phyloP scores from a whole-genome alignment of 1,284 basidiomycete genomes.

The Ceratobasidium sp. region DNA sequence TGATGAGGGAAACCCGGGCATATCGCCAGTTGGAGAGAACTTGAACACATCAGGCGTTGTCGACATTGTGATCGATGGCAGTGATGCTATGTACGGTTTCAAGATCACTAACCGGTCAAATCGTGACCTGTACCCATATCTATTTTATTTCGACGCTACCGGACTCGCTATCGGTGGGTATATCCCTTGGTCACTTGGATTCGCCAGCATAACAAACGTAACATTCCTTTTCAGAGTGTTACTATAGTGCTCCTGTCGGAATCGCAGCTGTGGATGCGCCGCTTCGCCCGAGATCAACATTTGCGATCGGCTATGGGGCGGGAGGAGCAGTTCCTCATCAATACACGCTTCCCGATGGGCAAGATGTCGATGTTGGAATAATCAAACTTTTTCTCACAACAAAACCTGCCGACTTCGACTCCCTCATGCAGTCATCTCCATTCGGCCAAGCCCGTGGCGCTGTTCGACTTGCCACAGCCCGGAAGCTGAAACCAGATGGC shows the following conservation, averaged over 20 bases:
- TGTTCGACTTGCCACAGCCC: too few relatives aligned
- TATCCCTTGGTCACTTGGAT: too few relatives aligned
- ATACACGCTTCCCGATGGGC: background rate
- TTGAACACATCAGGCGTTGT: background rate
- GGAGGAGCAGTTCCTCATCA: background rate
- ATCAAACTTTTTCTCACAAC: constrained; percentile 22
- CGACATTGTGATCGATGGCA: background rate
- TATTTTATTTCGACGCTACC: constrained; percentile 8
- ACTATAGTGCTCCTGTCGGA: background rate
- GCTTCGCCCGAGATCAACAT: background rate
- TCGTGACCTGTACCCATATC: constrained; percentile 11
- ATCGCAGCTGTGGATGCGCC: background rate
- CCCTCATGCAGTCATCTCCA: background rate
- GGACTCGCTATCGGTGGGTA: constrained; percentile 10
- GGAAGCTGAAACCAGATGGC: too few relatives aligned
- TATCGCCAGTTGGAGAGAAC: background rate
- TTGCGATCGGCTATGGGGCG: constrained; percentile 7
- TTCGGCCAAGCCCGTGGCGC: too few relatives aligned
- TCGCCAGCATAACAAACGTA: too few relatives aligned
- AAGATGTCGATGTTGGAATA: constrained; percentile 1
- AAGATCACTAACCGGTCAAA: background rate
- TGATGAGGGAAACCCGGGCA: background rate
- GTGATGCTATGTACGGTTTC: background rate
- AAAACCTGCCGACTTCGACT: constrained; percentile 1
- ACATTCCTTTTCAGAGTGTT: background rate